Evolutionary conservation across 2,329 filamentous ascomycete species (phyloP).

Genomic region (Bipolaris sorokiniana): DNA sequence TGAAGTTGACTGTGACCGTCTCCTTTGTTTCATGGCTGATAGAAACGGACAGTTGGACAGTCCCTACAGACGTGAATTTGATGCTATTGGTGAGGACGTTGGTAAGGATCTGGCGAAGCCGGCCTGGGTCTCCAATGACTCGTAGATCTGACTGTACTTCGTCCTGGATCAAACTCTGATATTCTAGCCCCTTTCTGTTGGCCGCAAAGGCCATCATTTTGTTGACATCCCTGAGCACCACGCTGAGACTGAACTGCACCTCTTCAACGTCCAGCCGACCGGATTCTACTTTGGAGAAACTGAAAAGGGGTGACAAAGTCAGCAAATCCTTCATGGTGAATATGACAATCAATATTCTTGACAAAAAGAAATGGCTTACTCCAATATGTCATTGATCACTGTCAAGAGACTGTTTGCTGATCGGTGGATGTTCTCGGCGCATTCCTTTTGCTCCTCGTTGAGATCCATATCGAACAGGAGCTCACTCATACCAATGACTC

Average conservation of each 20-base stretch:
- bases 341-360: neutral
- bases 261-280: conserved; percentile 79
- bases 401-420: conserved; percentile 82
- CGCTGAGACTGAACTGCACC: conserved; percentile 76
- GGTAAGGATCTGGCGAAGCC: conserved; percentile 81
- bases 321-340: neutral
- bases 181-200: conserved; percentile 76
- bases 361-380: conserved; percentile 44
- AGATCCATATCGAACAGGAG: conserved; percentile 72
- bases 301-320: neutral
- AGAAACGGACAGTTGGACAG: conserved; percentile 64
- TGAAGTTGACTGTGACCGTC: conserved; percentile 71
- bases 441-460: conserved; percentile 73
- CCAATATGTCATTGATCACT: conserved; percentile 89
- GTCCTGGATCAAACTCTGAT: conserved; percentile 67
- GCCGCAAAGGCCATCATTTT: conserved; percentile 90
- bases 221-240: conserved; percentile 77
- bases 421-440: conserved; percentile 77
- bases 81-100: conserved; percentile 70
- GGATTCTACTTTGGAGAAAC: conserved; percentile 82
- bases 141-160: conserved; percentile 72
- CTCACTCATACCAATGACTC: conserved; percentile 81
- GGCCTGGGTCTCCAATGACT: conserved; percentile 84
- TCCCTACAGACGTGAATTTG: conserved; percentile 50
- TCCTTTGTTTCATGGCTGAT: conserved; percentile 70